Base-by-base conservation (phyloP, 495 filamentous ascomycete genomes). In the Apiosordaria backusii region DNA sequence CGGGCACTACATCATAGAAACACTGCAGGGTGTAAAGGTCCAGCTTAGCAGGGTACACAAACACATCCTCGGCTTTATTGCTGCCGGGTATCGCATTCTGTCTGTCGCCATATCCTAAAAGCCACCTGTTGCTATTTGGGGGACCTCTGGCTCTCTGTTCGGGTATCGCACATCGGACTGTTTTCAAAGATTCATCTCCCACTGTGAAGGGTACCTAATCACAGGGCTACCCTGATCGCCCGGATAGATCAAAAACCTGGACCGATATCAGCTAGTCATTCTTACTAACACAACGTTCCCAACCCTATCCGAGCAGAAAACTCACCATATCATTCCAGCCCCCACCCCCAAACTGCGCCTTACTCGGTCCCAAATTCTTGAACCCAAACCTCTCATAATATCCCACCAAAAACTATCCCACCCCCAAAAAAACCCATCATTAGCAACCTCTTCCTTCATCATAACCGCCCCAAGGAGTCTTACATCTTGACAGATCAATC, bases 371-470 rank as follows among this genome's bases (percentile, higher is more conserved):
- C n/a, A 75, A 70, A 64, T 87, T 84, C 68, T 77, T 77, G 71
- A 94, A 98, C 0, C 91, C 91, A 54, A 92, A 85, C 9, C 81
- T 81, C 72, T 91, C 84, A 73, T 97, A 98, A 74, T 90, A 97
- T 0, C 77, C 71, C 16, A 93, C 77, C 27, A 95, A 74, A 57
- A 85, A 78, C 79, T 83, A n/a, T n/a, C n/a, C n/a, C 7, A 18
- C 45, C 45, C 9, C 70, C 65, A 67, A 66, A 64, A 10, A 24
- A 15, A 24, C 52, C 22, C 50, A 67, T 66, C 23, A 66, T 59
- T 57, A 23, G 19, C 15, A 25, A 40, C 55, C 54, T 27, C 27
- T 18, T n/a, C 18, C 53, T n/a, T 27, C 60, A 24, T n/a, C n/a
- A n/a, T n/a, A n/a, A n/a, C n/a, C n/a, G n/a, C n/a, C n/a, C n/a